phyloP scores from a whole-genome alignment of 306 rosid species.

The Dryas octopetala region DNA sequence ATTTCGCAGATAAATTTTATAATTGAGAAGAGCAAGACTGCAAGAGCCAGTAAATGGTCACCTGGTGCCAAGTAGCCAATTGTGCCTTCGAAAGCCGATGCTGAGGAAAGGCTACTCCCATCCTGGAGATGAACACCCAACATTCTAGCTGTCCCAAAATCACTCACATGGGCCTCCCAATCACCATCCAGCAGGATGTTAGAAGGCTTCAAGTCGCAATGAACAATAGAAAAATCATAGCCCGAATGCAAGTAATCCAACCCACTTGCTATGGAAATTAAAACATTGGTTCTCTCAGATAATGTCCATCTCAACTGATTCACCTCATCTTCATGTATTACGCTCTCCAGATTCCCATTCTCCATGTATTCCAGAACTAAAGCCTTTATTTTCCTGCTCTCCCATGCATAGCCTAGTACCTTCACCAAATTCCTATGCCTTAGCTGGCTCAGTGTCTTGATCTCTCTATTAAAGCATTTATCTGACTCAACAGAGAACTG shows the following conservation, averaged over 20 bases:
- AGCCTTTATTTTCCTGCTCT: slow-evolving; percentile 72
- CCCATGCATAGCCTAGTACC: slow-evolving; percentile 88
- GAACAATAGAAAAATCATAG: slow-evolving; percentile 71
- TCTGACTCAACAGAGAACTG: slow-evolving; percentile 63
- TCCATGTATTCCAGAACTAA: slow-evolving; percentile 79
- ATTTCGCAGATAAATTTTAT: not conserved
- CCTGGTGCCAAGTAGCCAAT: slow-evolving; percentile 94
- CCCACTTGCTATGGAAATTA: slow-evolving; percentile 65
- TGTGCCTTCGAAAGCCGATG: slow-evolving; percentile 72
- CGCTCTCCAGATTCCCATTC: slow-evolving; percentile 71
- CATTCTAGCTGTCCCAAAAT: slow-evolving; percentile 87
- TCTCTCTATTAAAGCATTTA: slow-evolving; percentile 65
- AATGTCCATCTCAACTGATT: slow-evolving; percentile 60
- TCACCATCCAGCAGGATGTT: slow-evolving; percentile 71
- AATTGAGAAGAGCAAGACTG: not conserved
- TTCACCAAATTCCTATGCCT: slow-evolving; percentile 86
- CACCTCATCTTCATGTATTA: slow-evolving; percentile 46
- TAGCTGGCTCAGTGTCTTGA: slow-evolving; percentile 66
- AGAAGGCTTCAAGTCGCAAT: slow-evolving; percentile 88
- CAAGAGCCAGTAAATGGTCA: slow-evolving; percentile 21
- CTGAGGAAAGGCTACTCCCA: slow-evolving; percentile 51
- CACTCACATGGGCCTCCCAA: slow-evolving; percentile 87
- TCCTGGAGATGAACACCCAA: slow-evolving; percentile 73
- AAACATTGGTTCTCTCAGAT: slow-evolving; percentile 48
- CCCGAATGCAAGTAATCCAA: slow-evolving; percentile 83